Evolutionary conservation across 2,329 filamentous ascomycete species (phyloP), one percentile per base, ranked within the genome.

Genomic region (Pyrenochaeta sp.): DNA sequence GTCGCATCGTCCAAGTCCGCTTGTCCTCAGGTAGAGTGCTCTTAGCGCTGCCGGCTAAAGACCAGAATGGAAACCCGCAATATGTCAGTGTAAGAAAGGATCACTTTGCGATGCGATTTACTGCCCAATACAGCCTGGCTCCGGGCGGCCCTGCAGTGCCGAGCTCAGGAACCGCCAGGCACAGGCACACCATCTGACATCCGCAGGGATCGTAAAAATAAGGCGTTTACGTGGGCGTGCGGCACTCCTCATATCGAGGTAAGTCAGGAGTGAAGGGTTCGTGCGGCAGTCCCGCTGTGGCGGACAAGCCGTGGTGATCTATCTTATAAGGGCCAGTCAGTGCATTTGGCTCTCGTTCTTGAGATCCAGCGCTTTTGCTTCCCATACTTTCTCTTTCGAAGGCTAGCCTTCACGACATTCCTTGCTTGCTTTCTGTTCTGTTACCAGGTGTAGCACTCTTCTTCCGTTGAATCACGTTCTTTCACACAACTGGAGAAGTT

Each of bases 121-220:
- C 30, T 21, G 10, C 30, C 18, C 4, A 6, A 21, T 32, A n/a
- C 11, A 19, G 30, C 14, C 10, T 32, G 9, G 30, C 17, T 32
- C 30, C 18, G 30, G 5, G 15, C 14, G n/a, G 8, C 18, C 18
- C 30, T 17, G 17, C 30, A 10, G 20, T 32, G 30, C 30, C 30
- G 18, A 32, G 30, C 14, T 10, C 7, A n/a, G 17, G 6, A 19
- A n/a, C 30, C 30, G 30, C 30, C 30, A 32, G 30, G 30, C 11
- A 32, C 30, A 32, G 30, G 30, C 15, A 20, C 18, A 32, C 17
- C n/a, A 32, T 32, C 30, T 32, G 17, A 32, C 30, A 21, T 32
- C 3, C 21, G 18, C 30, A 20, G 18, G 30, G 30, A 13, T 32
- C 18, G n/a, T n/a, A 32, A 18, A n/a, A 21, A 32, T 14, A 19